Conservation (phyloP, 2,329 filamentous ascomycete species). For the Epichloe sylvatica region DNA sequence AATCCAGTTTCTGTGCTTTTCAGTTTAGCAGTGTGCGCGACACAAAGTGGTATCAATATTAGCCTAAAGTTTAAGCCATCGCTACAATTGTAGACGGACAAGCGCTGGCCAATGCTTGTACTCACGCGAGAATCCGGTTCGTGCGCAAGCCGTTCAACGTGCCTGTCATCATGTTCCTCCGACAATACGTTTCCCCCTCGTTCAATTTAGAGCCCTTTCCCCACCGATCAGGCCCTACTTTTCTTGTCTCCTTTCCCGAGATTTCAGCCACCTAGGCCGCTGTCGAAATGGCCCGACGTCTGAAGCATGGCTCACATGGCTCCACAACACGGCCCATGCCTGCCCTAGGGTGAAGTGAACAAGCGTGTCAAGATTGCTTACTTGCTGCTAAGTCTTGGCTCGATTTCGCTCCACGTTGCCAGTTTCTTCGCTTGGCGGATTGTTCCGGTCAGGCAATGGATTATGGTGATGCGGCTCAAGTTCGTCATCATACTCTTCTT, state of each 20-base stretch:
- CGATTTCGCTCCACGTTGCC: conserved; percentile 7
- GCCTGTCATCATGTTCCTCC: background rate
- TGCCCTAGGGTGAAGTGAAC: background rate
- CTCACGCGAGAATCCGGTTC: background rate
- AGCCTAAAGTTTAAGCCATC: background rate
- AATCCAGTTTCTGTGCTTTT: background rate
- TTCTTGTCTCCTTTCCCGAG: too few relatives aligned
- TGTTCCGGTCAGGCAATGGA: conserved; percentile 8
- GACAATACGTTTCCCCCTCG: background rate
- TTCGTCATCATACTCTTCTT: conserved; percentile 25
- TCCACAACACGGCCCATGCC: background rate
- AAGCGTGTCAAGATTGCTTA: background rate
- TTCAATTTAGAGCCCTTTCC: conserved; percentile 1
- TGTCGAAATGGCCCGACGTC: background rate
- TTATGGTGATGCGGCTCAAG: conserved; percentile 16
- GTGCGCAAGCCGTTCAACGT: background rate
- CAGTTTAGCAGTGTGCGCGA: background rate
- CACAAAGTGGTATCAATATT: background rate
- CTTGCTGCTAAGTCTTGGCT: conserved; percentile 6
- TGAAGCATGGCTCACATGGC: background rate
- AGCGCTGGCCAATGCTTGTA: background rate
- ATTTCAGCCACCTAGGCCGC: background rate
- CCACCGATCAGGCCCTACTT: background rate
- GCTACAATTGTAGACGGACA: background rate
- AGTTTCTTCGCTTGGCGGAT: conserved; percentile 5